phyloP scores from a whole-genome alignment of 2,329 filamentous ascomycete genomes.

The Alternaria consortialis region DNA sequence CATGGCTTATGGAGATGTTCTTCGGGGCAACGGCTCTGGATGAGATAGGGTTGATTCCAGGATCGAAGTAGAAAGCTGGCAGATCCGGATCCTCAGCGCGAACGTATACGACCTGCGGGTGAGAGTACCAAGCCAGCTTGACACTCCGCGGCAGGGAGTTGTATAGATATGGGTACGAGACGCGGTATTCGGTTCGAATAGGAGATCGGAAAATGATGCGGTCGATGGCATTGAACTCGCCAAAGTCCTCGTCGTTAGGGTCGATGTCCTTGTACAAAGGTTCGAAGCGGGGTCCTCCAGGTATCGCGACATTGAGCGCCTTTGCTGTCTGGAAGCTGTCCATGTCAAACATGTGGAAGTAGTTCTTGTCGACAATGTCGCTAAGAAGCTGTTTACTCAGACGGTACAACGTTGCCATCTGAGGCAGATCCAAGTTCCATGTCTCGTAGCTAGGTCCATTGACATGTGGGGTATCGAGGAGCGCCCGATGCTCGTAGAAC shows the following conservation, averaged over 20 bases:
- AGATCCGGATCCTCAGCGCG: conserved; percentile 86
- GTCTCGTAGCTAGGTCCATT: conserved; percentile 96
- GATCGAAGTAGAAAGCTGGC: conserved; percentile 97
- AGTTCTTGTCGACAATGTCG: conserved; percentile 94
- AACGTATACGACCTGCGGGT: conserved; percentile 92
- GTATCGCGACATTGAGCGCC: conserved; percentile 94
- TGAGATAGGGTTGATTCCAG: conserved; percentile 97
- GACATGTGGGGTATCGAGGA: conserved; percentile 90
- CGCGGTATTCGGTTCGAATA: conserved; percentile 93
- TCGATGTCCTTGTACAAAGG: conserved; percentile 98
- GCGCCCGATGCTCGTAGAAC: conserved; percentile 94
- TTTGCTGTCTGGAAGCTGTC: conserved; percentile 97
- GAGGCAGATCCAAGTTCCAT: conserved; percentile 91
- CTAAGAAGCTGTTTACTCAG: conserved; percentile 90
- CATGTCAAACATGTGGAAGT: conserved; percentile 96
- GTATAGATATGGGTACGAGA: conserved; percentile 93
- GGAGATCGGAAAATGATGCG: conserved; percentile 97
- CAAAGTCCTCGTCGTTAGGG: conserved; percentile 98
- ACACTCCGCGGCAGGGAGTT: conserved; percentile 96
- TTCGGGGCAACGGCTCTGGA: conserved; percentile 92
- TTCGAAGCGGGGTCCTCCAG: conserved; percentile 96
- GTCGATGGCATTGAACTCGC: conserved; percentile 99
- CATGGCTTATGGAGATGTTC: conserved; percentile 89
- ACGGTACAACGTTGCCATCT: conserved; percentile 96
- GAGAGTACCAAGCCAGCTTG: conserved; percentile 89